phyloP scores from a whole-genome alignment of 192 early-diverging fungal genomes.

The Chytriomyces sp. region DNA sequence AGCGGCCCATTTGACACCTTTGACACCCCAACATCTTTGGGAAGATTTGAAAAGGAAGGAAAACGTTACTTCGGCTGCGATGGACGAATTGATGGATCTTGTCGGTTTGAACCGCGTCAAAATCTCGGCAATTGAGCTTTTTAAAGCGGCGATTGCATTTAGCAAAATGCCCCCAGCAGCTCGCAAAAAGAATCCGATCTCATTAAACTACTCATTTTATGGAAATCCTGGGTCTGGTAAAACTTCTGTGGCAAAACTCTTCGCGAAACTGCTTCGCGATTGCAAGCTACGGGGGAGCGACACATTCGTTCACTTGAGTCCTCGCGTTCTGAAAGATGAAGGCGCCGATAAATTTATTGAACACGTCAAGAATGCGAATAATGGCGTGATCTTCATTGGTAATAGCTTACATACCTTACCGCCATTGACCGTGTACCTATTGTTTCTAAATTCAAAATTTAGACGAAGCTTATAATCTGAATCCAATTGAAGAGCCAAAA shows the following conservation, averaged over 20 bases:
- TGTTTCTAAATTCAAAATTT: neutral
- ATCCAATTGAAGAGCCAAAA: slow-evolving; percentile 30
- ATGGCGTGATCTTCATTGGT: slow-evolving; percentile 39
- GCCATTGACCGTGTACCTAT: neutral
- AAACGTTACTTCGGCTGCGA: slow-evolving; percentile 22
- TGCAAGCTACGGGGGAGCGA: slow-evolving; percentile 27
- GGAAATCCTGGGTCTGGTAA: slow-evolving; percentile 45
- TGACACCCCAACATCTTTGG: slow-evolving; percentile 19
- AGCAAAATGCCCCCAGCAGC: slow-evolving; percentile 17
- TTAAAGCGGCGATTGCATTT: slow-evolving; percentile 33
- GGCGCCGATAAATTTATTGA: slow-evolving; percentile 40
- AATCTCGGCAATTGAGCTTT: slow-evolving; percentile 29
- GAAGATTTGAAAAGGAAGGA: slow-evolving; percentile 31
- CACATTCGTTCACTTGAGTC: slow-evolving; percentile 24
- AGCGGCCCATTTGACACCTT: neutral
- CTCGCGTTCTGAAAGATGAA: slow-evolving; percentile 38
- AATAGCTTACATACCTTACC: neutral
- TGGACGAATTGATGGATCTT: slow-evolving; percentile 36
- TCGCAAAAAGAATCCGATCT: slow-evolving; percentile 24
- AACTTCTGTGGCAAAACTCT: slow-evolving; percentile 42
- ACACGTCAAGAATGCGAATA: slow-evolving; percentile 18
- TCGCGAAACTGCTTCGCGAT: slow-evolving; percentile 37
- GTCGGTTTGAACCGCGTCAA: slow-evolving; percentile 39
- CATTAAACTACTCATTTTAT: slow-evolving; percentile 39
- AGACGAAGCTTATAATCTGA: slow-evolving; percentile 36